phyloP scores from a whole-genome alignment of 2,329 filamentous ascomycete species.

The Neopestalotiopsis clavispora region DNA sequence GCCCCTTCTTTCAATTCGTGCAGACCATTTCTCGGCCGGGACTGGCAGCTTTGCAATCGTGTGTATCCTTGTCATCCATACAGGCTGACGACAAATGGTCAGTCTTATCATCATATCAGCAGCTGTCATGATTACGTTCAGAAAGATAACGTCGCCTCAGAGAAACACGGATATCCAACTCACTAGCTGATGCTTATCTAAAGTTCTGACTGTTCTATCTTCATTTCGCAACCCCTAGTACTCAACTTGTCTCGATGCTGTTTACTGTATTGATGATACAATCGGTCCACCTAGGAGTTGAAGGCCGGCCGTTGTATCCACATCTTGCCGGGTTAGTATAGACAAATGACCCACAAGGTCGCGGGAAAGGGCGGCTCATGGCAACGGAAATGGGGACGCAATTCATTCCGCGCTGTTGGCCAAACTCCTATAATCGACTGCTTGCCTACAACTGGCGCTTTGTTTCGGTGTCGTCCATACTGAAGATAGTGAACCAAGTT shows the following conservation, averaged over 20 bases:
- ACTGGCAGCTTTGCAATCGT: too few relatives aligned
- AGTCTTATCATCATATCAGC: too few relatives aligned
- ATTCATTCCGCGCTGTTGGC: slow-evolving; percentile 6
- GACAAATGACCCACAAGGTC: neutral
- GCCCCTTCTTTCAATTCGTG: too few relatives aligned
- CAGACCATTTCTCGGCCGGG: too few relatives aligned
- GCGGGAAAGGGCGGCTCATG: slow-evolving; percentile 9
- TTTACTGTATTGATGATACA: neutral
- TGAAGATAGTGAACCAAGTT: neutral
- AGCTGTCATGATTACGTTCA: too few relatives aligned
- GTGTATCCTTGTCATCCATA: too few relatives aligned
- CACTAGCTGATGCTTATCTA: neutral
- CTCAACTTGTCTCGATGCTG: neutral
- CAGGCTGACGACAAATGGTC: too few relatives aligned
- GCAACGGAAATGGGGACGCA: slow-evolving; percentile 9
- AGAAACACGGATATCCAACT: too few relatives aligned
- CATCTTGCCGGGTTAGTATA: neutral
- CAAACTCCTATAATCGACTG: neutral
- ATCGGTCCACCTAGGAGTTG: neutral
- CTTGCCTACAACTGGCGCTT: neutral
- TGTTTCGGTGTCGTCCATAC: neutral
- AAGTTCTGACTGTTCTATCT: neutral
- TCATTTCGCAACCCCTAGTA: neutral
- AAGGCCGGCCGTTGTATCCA: neutral
- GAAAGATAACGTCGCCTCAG: too few relatives aligned